Conservation (phyloP, 345 rosid species). For the Leavenworthia alabamica region DNA sequence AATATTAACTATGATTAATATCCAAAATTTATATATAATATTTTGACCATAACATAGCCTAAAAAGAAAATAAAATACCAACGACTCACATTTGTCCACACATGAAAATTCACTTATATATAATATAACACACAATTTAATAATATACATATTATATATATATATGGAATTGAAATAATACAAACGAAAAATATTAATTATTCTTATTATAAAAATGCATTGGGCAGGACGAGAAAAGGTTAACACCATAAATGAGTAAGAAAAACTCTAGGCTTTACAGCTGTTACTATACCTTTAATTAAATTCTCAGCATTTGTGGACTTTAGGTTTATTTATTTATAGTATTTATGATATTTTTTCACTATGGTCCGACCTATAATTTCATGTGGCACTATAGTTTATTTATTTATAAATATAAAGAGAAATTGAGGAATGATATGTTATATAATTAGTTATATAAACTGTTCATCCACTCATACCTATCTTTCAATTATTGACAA, state of each 20-base stretch:
- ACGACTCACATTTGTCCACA: constrained; percentile 18
- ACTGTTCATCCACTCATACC: constrained; percentile 20
- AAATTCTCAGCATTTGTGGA: constrained; percentile 27
- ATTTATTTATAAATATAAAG: not conserved
- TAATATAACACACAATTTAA: constrained; percentile 1
- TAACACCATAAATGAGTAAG: constrained; percentile 34
- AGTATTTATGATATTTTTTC: constrained; percentile 4
- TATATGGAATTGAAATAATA: constrained; percentile 22
- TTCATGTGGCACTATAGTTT: constrained; percentile 19
- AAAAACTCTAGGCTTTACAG: constrained; percentile 35
- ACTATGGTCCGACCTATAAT: constrained; percentile 22
- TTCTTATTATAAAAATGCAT: constrained; percentile 17
- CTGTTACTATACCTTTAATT: constrained; percentile 28
- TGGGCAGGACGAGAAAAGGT: constrained; percentile 30
- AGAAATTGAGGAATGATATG: not conserved
- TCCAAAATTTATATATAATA: too few species aligned
- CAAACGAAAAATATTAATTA: not conserved
- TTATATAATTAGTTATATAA: constrained; percentile 8
- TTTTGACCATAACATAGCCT: too few species aligned
- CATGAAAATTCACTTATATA: not conserved
- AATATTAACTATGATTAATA: too few species aligned
- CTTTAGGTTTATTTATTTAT: constrained; percentile 21
- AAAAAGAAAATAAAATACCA: too few species aligned
- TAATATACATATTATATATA: constrained; percentile 2
- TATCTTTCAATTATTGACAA: constrained; percentile 19